A percentile compares a stretch with the other conserved stretches of the same genome.
phyloP scores from a whole-genome alignment of 805 yeast genomes.

The Yarrowia porcina region DNA sequence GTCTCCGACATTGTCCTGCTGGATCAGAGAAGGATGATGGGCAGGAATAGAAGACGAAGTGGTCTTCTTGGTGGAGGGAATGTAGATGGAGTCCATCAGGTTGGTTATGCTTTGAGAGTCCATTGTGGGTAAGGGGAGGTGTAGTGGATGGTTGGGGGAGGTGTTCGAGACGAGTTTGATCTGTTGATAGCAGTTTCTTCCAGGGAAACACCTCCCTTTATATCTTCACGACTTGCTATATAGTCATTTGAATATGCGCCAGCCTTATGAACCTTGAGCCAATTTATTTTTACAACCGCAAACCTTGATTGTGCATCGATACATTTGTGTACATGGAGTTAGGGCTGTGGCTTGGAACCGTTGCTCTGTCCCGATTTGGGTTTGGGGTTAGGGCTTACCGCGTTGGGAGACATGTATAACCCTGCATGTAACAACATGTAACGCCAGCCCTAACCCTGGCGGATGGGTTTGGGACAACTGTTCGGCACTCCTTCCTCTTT shows the following conservation, averaged over 20 bases:
- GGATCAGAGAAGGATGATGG: slow-evolving; percentile 26
- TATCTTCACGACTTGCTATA: neutral
- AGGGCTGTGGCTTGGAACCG: slow-evolving; percentile 16
- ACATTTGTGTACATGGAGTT: neutral
- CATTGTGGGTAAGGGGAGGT: neutral
- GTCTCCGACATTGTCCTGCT: slow-evolving; percentile 17
- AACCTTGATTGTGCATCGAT: neutral
- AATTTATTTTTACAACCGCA: slow-evolving; percentile 3
- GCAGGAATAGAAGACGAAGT: slow-evolving; percentile 11
- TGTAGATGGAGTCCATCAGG: slow-evolving; percentile 26
- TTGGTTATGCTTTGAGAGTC: slow-evolving; percentile 24
- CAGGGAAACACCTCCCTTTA: neutral
- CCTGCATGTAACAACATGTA: slow-evolving; percentile 25
- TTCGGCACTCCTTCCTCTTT: slow-evolving; percentile 10
- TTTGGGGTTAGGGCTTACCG: neutral
- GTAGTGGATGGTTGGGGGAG: neutral
- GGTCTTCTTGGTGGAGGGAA: slow-evolving; percentile 7
- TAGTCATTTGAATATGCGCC: slow-evolving; percentile 6
- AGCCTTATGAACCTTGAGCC: neutral
- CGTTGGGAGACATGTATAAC: neutral
- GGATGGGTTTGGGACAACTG: neutral
- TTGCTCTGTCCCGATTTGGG: slow-evolving; percentile 2
- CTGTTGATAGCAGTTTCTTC: neutral
- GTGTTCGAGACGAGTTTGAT: neutral
- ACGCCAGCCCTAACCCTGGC: neutral